Base-by-base conservation (phyloP, 768 basidiomycete species). In the Dendrothele bispora region DNA sequence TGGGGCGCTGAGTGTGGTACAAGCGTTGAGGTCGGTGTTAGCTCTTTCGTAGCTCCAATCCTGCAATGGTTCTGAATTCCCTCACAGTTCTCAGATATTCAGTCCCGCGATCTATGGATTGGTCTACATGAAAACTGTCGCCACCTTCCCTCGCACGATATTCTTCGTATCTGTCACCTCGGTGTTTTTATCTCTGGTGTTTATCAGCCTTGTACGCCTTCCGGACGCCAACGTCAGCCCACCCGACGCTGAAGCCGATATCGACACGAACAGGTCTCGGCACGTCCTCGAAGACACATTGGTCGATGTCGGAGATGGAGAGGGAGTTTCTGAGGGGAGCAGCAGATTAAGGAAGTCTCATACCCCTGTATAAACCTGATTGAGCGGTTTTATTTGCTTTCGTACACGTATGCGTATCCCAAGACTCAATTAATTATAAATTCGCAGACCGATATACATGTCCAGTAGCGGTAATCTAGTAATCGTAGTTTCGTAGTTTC, bases 1-100 rank as follows among this genome's bases (percentile, higher is more conserved):
- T 58, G 93, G 91, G 11, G 91, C 83, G 3, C 55, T 94, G 48
- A 83, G 84, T 47, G 87, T 94, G 24, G 54, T 91, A 3, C 80
- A 87, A 51, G 82, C 86, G 5, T 59, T 91, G 8, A 73, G 82
- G 82, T 85, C 51, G 14, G 68, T 65, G 12, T 35, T 29, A 17
- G 24, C 24, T 28, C 26, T 22, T 39, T 12, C n/a, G n/a, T n/a
- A n/a, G 18, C 17, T 51, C 25, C 42, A 14, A 32, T 10, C 37
- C 20, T 39, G 37, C 14, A 14, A 40, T 6, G 29, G 20, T 18
- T 10, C 36, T 17, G 36, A 48, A 43, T 43, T 18, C 48, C 29
- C 28, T 7, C 47, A 50, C 60, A 88, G 85, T 60, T 68, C 79
- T 22, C 80, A 83, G 50, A 79, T 93, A 15, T 29, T 92, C 2